Evolutionary conservation across 768 basidiomycete species (phyloP), one percentile per base, ranked within the genome.

Genomic region (Auriscalpium orientale): DNA sequence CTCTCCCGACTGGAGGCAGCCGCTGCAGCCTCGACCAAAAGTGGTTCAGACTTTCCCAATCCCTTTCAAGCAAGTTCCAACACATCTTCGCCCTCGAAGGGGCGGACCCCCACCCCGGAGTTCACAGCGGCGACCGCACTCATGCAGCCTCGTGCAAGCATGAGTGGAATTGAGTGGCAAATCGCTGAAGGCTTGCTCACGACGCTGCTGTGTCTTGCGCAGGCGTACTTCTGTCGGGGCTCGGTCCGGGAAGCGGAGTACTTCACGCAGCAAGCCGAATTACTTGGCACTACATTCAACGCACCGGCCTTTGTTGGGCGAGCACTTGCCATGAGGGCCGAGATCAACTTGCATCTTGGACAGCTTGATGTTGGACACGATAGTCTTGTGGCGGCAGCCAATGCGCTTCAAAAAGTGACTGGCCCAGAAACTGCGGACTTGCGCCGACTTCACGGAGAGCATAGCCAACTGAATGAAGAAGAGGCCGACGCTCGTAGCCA

Each of bases 231-330:
- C 18, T 67, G 72, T 0, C 81, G 91, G 16, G 95, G 95, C 0
- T 91, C 93, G 6, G 80, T 85, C 3, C 81, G 87, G 20, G 92
- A 95, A 63, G 85, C 91, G 2, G 85, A 91, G 58, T 94, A 88
- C 63, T 95, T 93, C 66, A 77, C 86, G 0, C 76, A 85, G 43
- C 87, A 92, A 65, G 89, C 88, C 1, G 72, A 78, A n/a, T 82
- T 84, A 18, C 72, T 98, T 1, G 89, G 91, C 0, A 72, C 77
- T 48, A 76, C 85, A 7, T 67, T 92, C 11, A 84, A 84, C 57
- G 80, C 86, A 0, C 82, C 86, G 15, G 77, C 82, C 0, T 71
- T 89, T 64, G 68, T 78, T 8, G 80, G 84, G 20, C 79, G 87
- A 9, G 89, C 90, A 0, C 69, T 86, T 33, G 76, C 84, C 0